phyloP scores from a whole-genome alignment of 306 rosid genomes.

The Lathyrus sativus region DNA sequence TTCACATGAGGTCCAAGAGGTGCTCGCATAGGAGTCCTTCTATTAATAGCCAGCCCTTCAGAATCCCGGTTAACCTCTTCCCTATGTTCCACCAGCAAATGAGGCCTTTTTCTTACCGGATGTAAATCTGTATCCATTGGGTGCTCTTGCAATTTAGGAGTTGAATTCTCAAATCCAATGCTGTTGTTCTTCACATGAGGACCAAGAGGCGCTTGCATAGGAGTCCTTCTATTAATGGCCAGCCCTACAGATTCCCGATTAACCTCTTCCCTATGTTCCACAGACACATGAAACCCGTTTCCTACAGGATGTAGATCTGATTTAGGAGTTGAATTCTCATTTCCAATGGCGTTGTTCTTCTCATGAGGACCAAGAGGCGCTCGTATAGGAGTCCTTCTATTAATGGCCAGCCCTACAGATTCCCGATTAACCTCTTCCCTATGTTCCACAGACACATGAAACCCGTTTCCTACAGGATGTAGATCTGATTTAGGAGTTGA shows the following conservation, averaged over 20 bases:
- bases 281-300: no score
- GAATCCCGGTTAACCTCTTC: slow-evolving; percentile 48
- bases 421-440: slow-evolving; percentile 55
- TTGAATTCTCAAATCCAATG: slow-evolving; percentile 41
- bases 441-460: slow-evolving; percentile 52
- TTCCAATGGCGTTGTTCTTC: slow-evolving; percentile 39
- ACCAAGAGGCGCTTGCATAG: slow-evolving; percentile 57
- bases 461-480: slow-evolving; percentile 48
- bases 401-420: slow-evolving; percentile 23
- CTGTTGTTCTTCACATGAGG: slow-evolving; percentile 49
- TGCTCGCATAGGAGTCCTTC: no score
- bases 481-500: slow-evolving; percentile 40
- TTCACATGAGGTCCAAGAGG: slow-evolving; percentile 58
- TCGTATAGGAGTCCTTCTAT: slow-evolving; percentile 47
- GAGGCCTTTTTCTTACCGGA: slow-evolving; percentile 49
- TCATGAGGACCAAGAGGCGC: slow-evolving; percentile 60
- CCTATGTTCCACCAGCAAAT: slow-evolving; percentile 53
- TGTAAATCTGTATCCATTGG: slow-evolving; percentile 30
- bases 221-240: slow-evolving; percentile 37
- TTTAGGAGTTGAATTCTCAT: slow-evolving; percentile 44
- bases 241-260: slow-evolving; percentile 46
- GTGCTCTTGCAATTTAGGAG: slow-evolving; percentile 10
- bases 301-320: neutral
- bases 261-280: no score
- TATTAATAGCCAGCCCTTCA: no score